Evolutionary conservation across 2,329 filamentous ascomycete genomes (phyloP), one percentile per base, ranked within the genome.

Genomic region (Arthrinium puccinioides): DNA sequence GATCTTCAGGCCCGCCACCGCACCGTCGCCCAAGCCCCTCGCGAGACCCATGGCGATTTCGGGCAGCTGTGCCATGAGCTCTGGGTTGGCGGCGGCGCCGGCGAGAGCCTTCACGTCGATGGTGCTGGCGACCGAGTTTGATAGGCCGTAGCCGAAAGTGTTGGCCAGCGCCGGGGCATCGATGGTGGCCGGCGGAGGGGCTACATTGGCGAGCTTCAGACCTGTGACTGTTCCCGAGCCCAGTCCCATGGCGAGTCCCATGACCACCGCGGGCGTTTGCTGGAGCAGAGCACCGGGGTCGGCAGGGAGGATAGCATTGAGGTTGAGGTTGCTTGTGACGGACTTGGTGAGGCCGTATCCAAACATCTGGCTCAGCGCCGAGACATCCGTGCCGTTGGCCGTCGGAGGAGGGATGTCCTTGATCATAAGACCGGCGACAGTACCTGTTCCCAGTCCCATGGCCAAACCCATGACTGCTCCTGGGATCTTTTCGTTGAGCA

Each of bases 91-190:
- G 6, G 23, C n/a, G 10, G 10, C 21, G 15, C 6, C n/a, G n/a
- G n/a, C n/a, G n/a, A n/a, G n/a, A n/a, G n/a, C 9, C 1, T 35
- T 41, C 10, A 41, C 37, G 37, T 52, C 41, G 6, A 51, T 9
- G 18, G 40, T 45, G 15, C 36, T 39, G 2, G 46, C 35, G 4
- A 54, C 26, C 4, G 50, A 42, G 6, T 50, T 43, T 3, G 38
- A 45, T 9, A 53, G 25, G 0, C 51, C 49, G 28, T 48, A 52
- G 3, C 42, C 45, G 26, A 52, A 50, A 10, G 18, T 41, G 9
- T 44, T 45, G 3, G 47, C 49, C 13, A 49, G 29, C n/a, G 41
- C 36, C 5, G 43, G 46, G 3, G 49, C 24, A 11, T 25, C 20
- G 39, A 46, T 29, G 23, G 34, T 32, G 27, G 42, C 40, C 4